These are phyloP conservation scores for Allantophomopsis lycopodina DNA, from an alignment of 2,329 filamentous ascomycete species.

Conservation along the genomic window DNA sequence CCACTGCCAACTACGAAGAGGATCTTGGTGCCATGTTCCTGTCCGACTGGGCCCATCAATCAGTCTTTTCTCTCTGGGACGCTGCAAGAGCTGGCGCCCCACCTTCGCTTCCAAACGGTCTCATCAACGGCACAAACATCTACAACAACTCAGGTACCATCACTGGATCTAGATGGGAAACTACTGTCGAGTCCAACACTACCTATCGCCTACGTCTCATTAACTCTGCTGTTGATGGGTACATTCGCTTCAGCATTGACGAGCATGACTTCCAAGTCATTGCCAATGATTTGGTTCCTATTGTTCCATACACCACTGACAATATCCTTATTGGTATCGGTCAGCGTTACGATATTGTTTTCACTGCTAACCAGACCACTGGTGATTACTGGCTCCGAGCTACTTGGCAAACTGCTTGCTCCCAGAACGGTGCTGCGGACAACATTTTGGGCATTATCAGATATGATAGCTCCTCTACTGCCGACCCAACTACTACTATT, in stretches of 20 bases:
- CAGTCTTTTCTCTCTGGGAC: conserved; percentile 23
- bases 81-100: conserved; percentile 9
- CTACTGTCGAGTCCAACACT: neutral
- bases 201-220: conserved; percentile 25
- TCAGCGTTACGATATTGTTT: conserved; percentile 23
- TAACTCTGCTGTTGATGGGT: conserved; percentile 27
- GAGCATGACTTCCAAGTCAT: conserved; percentile 43
- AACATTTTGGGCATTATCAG: conserved; percentile 29
- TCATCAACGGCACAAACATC: conserved; percentile 7
- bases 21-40: conserved; percentile 6
- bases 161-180: conserved; percentile 13
- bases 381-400: conserved; percentile 17
- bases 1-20: conserved; percentile 5
- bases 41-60: conserved; percentile 10
- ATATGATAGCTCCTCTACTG: conserved; percentile 29
- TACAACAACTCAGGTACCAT: conserved; percentile 5
- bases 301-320: conserved; percentile 35
- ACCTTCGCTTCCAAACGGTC: conserved; percentile 11
- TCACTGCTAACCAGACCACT: conserved; percentile 17
- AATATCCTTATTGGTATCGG: conserved; percentile 24
- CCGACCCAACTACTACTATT: conserved; percentile 14
- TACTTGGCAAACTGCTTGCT: conserved; percentile 32
- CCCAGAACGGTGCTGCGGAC: conserved; percentile 33
- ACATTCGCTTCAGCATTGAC: conserved; percentile 31
- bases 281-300: conserved; percentile 39